Evolutionary conservation across 2,329 filamentous ascomycete genomes (phyloP).

Genomic region (Clarireedia homoeocarpa): DNA sequence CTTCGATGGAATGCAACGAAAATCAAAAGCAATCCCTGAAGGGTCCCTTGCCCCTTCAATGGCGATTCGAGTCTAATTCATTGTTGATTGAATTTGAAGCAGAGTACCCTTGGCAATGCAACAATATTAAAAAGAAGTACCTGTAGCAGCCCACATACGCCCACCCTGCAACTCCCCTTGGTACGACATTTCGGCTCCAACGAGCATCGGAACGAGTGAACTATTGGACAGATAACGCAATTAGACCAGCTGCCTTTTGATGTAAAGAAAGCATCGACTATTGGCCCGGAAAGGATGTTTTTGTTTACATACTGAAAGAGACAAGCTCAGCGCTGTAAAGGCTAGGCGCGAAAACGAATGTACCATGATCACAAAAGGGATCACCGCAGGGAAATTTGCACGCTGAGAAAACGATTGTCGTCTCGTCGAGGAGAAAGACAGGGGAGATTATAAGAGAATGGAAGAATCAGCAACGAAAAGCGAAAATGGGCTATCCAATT

Average conservation of each 20-base stretch:
- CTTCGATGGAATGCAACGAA: background rate
- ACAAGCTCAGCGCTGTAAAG: background rate
- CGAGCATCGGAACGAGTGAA: slow-evolving; percentile 4
- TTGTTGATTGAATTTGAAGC: background rate
- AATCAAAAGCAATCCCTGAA: background rate
- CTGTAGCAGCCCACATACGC: slow-evolving; percentile 10
- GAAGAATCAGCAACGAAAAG: background rate
- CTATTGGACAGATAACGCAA: slow-evolving; percentile 2
- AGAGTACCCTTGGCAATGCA: slow-evolving; percentile 1
- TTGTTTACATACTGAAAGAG: slow-evolving; percentile 1
- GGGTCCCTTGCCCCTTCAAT: background rate
- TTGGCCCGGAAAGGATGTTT: background rate
- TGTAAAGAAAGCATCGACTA: background rate
- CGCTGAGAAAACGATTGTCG: background rate
- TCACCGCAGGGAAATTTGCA: background rate
- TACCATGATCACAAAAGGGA: background rate
- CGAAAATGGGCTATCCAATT: background rate
- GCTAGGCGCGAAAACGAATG: background rate
- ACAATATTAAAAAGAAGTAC: slow-evolving; percentile 1
- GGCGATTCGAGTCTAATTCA: background rate
- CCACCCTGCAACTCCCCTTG: slow-evolving; percentile 7
- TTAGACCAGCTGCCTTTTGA: background rate
- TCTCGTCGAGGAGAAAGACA: background rate
- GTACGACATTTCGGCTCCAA: background rate
- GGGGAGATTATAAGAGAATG: background rate